Evolutionary conservation across 106 monocot species (phyloP).

Genomic region (Platanthera guangdongensis): DNA sequence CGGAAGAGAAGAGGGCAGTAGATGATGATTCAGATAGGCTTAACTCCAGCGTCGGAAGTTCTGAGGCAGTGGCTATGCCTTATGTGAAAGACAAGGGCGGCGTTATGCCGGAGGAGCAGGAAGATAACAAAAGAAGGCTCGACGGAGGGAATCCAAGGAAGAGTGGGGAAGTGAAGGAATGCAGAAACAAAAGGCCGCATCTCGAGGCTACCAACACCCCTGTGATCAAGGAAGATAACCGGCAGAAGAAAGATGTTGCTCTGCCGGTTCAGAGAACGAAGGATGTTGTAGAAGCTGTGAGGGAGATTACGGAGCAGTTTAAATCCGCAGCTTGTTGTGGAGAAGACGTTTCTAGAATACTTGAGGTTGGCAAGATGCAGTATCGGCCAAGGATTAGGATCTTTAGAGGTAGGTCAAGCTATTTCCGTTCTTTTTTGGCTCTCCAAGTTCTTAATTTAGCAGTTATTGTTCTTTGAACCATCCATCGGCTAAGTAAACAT

Average conservation of each 20-base stretch:
- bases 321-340: conserved; percentile 39
- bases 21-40: conserved; percentile 5
- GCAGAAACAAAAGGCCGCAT: conserved; percentile 36
- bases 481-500: neutral
- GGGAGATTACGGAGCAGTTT: conserved; percentile 73
- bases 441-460: neutral
- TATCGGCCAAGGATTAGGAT: conserved; percentile 33
- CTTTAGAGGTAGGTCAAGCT: conserved; percentile 43
- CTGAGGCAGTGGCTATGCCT: conserved; percentile 12
- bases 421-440: neutral
- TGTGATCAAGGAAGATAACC: conserved; percentile 14
- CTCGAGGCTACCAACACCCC: conserved; percentile 26
- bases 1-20: conserved; percentile 16
- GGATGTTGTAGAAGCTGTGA: conserved; percentile 52
- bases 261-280: conserved; percentile 26
- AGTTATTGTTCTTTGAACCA: neutral
- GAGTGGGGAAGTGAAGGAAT: conserved; percentile 9
- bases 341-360: conserved; percentile 48
- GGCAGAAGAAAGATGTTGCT: neutral
- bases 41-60: conserved; percentile 16
- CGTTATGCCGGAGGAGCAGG: conserved; percentile 6
- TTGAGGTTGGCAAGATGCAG: conserved; percentile 57
- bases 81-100: conserved; percentile 14
- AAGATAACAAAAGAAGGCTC: neutral
- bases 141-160: neutral